Evolutionary conservation across 2,329 filamentous ascomycete genomes (phyloP), one percentile per base, ranked within the genome.

Genomic region (Colletotrichum sojae): DNA sequence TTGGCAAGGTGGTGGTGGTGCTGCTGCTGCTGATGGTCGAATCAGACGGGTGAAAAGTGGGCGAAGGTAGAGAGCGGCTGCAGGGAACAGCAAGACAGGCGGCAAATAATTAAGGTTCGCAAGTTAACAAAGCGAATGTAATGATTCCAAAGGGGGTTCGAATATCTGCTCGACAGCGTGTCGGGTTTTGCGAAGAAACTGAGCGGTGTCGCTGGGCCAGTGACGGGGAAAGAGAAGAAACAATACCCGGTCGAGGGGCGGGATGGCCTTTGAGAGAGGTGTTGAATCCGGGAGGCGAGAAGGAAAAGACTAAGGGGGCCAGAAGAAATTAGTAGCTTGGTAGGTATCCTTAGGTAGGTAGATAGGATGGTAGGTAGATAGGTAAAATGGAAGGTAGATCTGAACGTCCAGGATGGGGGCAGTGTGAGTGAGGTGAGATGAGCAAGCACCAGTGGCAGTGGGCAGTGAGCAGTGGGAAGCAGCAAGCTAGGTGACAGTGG

Each of bases 201-300:
- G 31, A 8, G 31, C 8, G 22, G 22, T 25, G 10, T 36, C 31
- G 4, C 31, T 36, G 31, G 31, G 31, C 31, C 10, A 45, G 52
- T 16, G 25, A 46, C 53, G 45, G 43, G n/a, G 52, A 43, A 61
- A 62, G 59, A 62, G 40, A 59, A 69, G 52, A 43, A 69, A 62
- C 49, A 60, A 69, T 39, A 40, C 65, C 46, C 55, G 53, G 31
- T 43, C 59, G 55, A 68, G 61, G 52, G 64, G 46, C 43, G 18
- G 27, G 57, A 6, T 60, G 45, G 45, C 46, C 69, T 46, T 49
- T 62, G 62, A 71, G 73, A 73, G 61, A 67, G 68, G 65, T 69
- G 69, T 67, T 46, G 63, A 67, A 54, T 63, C 63, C 45, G 57
- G 58, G 45, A 57, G 45, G 63, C 54, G 63, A 61, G 62, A 63